Percentiles rank a stretch among this genome's conserved stretches.
Conservation (phyloP, 805 yeast genomes). For the Cyberlindnera xishuangbannaensis region DNA sequence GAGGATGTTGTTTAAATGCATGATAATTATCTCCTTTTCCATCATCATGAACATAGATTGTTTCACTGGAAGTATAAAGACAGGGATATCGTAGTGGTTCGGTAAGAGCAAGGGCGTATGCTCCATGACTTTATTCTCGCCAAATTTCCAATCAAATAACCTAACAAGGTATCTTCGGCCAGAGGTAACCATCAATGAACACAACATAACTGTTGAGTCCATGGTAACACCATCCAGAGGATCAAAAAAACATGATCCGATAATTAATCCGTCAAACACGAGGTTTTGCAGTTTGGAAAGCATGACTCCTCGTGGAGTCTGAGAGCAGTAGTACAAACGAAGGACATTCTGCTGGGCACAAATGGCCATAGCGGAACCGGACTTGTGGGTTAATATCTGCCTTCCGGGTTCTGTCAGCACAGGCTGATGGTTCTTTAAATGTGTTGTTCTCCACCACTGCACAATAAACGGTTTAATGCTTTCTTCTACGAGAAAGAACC, state of each 20-base stretch:
- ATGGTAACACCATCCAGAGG: conserved; percentile 23
- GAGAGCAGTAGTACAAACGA: conserved; percentile 33
- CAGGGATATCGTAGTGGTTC: conserved; percentile 36
- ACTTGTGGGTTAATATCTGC: conserved; percentile 30
- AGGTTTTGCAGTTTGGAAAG: conserved; percentile 35
- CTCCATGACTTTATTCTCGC: conserved; percentile 29
- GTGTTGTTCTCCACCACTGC: conserved; percentile 41
- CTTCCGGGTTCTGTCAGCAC: conserved; percentile 21
- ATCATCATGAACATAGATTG: conserved; percentile 36
- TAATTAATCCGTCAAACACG: conserved; percentile 34
- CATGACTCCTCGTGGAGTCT: conserved; percentile 33
- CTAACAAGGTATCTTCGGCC: conserved; percentile 32
- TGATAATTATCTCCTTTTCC: conserved; percentile 29
- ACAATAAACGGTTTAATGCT: conserved; percentile 36
- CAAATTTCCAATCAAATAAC: conserved; percentile 36
- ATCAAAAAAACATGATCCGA: conserved; percentile 38
- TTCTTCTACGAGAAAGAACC: conserved; percentile 26
- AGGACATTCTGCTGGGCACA: conserved; percentile 32
- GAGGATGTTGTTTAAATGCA: conserved; percentile 39
- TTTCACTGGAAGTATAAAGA: conserved; percentile 36
- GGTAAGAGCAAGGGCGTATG: conserved; percentile 36
- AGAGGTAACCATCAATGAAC: conserved; percentile 33
- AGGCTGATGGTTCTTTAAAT: conserved; percentile 12
- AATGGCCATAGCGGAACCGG: conserved; percentile 36
- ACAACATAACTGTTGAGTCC: conserved; percentile 29